phyloP scores from a whole-genome alignment of 352 stramenopile genomes.

The Aphanomyces invadans region DNA sequence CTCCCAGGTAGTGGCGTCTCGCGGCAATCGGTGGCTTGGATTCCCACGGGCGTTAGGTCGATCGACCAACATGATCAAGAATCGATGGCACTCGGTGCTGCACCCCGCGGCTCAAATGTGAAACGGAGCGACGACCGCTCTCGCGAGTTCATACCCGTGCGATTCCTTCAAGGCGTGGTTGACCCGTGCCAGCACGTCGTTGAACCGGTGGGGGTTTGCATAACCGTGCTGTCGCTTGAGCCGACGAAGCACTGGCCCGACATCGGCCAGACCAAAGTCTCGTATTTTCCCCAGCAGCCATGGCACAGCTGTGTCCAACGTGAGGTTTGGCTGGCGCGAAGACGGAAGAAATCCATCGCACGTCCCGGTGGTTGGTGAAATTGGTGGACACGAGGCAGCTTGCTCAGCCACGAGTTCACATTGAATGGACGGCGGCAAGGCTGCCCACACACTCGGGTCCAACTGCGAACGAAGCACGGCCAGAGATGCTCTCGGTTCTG shows the following conservation, averaged over 20 bases:
- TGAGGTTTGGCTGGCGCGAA: too few relatives aligned
- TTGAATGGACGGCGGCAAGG: constrained; percentile 12
- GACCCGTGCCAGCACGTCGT: background rate
- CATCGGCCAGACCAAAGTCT: background rate
- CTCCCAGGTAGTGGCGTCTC: constrained; percentile 30
- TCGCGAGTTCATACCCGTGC: background rate
- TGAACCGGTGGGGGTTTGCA: background rate
- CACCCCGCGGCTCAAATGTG: background rate
- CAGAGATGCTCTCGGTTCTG: too few relatives aligned
- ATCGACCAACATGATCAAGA: constrained; percentile 59
- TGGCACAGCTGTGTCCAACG: background rate
- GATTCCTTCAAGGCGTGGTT: background rate
- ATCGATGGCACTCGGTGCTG: constrained; percentile 42
- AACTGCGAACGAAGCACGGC: too few relatives aligned
- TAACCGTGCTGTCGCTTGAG: background rate
- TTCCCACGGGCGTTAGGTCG: constrained; percentile 16
- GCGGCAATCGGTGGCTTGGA: background rate
- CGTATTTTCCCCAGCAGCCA: background rate
- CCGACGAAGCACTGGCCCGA: background rate
- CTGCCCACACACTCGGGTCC: background rate
- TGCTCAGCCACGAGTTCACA: background rate
- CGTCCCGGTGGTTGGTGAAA: too few relatives aligned
- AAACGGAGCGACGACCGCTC: background rate
- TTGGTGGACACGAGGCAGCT: too few relatives aligned
- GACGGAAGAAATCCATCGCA: too few relatives aligned